Conservation (phyloP, 768 basidiomycete species). For the Collybia sp. region DNA sequence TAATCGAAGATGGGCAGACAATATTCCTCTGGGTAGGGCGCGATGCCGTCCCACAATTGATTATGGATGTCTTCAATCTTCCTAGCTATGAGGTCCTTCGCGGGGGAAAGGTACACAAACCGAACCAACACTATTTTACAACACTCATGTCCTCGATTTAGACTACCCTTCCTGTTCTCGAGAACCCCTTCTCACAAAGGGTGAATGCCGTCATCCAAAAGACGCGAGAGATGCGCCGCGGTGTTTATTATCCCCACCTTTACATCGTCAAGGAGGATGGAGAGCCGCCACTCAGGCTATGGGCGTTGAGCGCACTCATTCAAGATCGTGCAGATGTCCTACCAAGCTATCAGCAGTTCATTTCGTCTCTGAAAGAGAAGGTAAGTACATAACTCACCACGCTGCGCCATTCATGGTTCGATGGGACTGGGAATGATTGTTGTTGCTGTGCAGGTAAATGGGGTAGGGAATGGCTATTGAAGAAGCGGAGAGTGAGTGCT, state of each 20-base stretch:
- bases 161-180: conserved; percentile 86
- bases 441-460: conserved; percentile 12
- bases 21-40: conserved; percentile 99
- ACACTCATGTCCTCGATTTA: conserved; percentile 21
- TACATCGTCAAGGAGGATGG: conserved; percentile 99
- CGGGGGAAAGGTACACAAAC: conserved; percentile 77
- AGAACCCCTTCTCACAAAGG: conserved; percentile 94
- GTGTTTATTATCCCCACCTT: conserved; percentile 89
- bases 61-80: conserved; percentile 92
- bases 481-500: not conserved
- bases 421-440: no score
- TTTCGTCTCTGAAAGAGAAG: conserved; percentile 88
- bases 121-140: not conserved
- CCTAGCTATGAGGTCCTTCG: conserved; percentile 84
- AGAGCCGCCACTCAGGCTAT: conserved; percentile 88
- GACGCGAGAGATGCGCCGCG: conserved; percentile 89
- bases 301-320: conserved; percentile 92
- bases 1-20: conserved; percentile 97
- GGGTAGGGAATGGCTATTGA: conserved; percentile 16
- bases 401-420: no score
- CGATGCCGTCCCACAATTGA: conserved; percentile 93
- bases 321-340: conserved; percentile 94
- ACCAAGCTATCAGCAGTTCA: conserved; percentile 95
- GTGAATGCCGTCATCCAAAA: conserved; percentile 93
- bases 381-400: conserved; percentile 27